These are phyloP conservation scores for Porphyrellus cyaneotinctus DNA, from an alignment of 768 basidiomycete species.

Conservation along the genomic window DNA sequence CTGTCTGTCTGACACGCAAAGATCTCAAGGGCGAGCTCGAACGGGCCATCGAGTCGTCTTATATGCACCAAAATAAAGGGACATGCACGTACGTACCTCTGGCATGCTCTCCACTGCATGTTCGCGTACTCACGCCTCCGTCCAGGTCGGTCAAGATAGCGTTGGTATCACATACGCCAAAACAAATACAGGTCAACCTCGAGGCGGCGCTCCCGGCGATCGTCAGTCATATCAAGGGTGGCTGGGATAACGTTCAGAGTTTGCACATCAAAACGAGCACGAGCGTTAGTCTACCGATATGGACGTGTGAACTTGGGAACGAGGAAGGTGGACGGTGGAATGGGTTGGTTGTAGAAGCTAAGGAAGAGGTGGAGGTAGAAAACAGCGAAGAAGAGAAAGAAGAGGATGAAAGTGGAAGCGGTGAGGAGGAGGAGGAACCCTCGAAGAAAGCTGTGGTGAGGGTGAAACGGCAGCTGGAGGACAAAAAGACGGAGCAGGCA, in stretches of 20 bases:
- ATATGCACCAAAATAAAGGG: slow-evolving; percentile 92
- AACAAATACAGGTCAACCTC: slow-evolving; percentile 77
- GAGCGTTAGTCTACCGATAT: slow-evolving; percentile 85
- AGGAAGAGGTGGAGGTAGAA: background rate
- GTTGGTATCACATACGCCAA: slow-evolving; percentile 62
- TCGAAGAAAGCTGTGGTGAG: background rate
- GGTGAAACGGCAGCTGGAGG: slow-evolving; percentile 10
- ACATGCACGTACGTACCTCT: slow-evolving; percentile 74
- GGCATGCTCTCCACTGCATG: background rate
- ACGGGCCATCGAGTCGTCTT: slow-evolving; percentile 88
- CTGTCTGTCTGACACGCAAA: slow-evolving; percentile 83
- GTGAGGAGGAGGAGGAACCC: background rate
- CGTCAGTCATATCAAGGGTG: slow-evolving; percentile 63
- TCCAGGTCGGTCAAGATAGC: slow-evolving; percentile 81
- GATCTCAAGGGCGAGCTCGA: slow-evolving; percentile 92
- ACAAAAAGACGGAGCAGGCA: slow-evolving; percentile 9
- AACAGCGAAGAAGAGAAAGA: background rate
- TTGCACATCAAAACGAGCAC: slow-evolving; percentile 87
- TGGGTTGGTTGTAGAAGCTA: slow-evolving; percentile 21
- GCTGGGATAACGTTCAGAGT: slow-evolving; percentile 89
- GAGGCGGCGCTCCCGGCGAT: slow-evolving; percentile 73
- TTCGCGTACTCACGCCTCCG: background rate
- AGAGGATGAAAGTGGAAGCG: background rate
- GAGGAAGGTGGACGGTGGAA: slow-evolving; percentile 32
- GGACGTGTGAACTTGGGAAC: slow-evolving; percentile 71